These are phyloP conservation scores for Neocatenulostroma microsporum DNA, from an alignment of 2,329 filamentous ascomycete genomes.

Conservation along the genomic window DNA sequence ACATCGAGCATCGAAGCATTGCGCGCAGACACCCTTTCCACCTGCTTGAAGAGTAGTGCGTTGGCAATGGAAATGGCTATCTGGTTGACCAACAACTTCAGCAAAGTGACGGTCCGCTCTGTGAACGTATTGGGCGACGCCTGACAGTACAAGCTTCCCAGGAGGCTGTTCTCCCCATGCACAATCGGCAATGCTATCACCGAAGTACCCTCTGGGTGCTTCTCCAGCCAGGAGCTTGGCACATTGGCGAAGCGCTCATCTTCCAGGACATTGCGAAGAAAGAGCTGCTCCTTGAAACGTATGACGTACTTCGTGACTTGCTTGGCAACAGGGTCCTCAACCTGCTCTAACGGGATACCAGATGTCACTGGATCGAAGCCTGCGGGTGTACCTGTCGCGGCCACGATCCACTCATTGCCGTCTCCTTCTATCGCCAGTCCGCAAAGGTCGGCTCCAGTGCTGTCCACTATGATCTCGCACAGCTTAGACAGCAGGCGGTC, in stretches of 20 bases:
- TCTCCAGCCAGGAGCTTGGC: conserved; percentile 58
- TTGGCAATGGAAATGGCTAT: conserved; percentile 60
- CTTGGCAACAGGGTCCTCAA: conserved; percentile 62
- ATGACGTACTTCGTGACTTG: conserved; percentile 71
- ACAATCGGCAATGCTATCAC: conserved; percentile 74
- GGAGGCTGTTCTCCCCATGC: conserved; percentile 60
- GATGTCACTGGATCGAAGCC: conserved; percentile 60
- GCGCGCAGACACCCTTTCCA: conserved; percentile 69
- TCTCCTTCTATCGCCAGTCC: conserved; percentile 68
- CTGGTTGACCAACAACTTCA: conserved; percentile 66
- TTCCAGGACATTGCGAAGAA: conserved; percentile 62
- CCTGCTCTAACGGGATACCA: conserved; percentile 54
- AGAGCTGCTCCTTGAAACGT: conserved; percentile 67
- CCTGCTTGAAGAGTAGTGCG: conserved; percentile 56
- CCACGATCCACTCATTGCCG: conserved; percentile 59
- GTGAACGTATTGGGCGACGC: conserved; percentile 68
- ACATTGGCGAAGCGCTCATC: conserved; percentile 76
- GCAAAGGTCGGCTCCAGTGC: conserved; percentile 64
- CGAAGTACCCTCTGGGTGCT: conserved; percentile 62
- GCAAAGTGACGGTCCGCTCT: conserved; percentile 51
- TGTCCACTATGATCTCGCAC: conserved; percentile 73
- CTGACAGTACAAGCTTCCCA: conserved; percentile 70
- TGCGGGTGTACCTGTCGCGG: conserved; percentile 65
- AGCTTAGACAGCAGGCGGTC: conserved; percentile 71
- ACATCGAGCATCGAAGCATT: conserved; percentile 71